These are phyloP conservation scores for Hanseniaspora lindneri DNA, from an alignment of 805 yeast species.

Conservation along the genomic window DNA sequence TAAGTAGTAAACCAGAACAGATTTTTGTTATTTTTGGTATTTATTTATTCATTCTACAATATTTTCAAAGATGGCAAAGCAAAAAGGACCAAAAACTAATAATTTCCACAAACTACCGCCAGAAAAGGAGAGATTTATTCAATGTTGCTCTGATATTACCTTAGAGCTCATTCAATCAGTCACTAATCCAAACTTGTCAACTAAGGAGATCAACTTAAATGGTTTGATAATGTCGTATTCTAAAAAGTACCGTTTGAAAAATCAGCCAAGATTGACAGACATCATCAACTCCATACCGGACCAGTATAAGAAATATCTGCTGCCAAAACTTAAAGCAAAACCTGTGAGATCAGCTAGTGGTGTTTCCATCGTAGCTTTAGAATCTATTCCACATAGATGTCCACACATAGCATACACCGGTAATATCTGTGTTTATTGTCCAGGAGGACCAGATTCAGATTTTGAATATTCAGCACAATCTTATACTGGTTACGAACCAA, in stretches of 20 bases:
- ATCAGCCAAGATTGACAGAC: constrained; percentile 90
- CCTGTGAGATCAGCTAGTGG: constrained; percentile 98
- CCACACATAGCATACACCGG: constrained; percentile 99
- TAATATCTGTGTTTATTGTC: constrained; percentile 95
- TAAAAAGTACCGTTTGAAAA: constrained; percentile 79
- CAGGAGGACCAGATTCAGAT: constrained; percentile 98
- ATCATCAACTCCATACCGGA: constrained; percentile 92
- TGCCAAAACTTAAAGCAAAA: constrained; percentile 94
- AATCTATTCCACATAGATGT: constrained; percentile 98
- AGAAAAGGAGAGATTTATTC: constrained; percentile 83
- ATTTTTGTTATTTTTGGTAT: too few relatives aligned
- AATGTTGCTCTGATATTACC: constrained; percentile 86
- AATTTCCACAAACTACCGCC: constrained; percentile 64
- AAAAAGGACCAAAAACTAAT: constrained; percentile 31
- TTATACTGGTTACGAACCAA: constrained; percentile 96
- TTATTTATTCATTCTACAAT: too few relatives aligned
- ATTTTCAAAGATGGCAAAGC: constrained; percentile 26
- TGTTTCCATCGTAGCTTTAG: constrained; percentile 96
- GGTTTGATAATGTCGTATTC: constrained; percentile 77
- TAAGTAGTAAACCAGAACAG: not conserved
- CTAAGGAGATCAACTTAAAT: constrained; percentile 72
- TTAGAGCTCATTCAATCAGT: constrained; percentile 71
- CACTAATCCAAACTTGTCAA: constrained; percentile 37
- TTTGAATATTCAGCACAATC: constrained; percentile 97
- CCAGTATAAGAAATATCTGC: constrained; percentile 77